Evolutionary conservation across 148 eudicot species (phyloP), one percentile per base, ranked within the genome.

Genomic region (Fagopyrum homotropicum): DNA sequence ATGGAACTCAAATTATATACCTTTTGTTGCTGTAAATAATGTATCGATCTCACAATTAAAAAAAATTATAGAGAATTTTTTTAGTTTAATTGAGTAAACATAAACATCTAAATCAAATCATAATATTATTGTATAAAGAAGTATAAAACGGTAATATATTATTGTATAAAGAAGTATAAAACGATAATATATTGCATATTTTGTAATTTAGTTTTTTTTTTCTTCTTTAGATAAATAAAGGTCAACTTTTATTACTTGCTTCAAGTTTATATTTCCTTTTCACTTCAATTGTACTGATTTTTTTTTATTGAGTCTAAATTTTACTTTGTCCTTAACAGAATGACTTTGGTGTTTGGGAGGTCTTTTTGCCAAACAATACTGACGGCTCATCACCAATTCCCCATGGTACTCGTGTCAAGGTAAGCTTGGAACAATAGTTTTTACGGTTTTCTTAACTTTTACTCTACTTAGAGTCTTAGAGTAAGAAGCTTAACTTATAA

Each of bases 371-470:
- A 44, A 90, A 96, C 83, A 92, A 92, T 86, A 93, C 90, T 52
- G 99, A 96, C 83, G 98, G 97, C 61, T 90, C 94, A 78, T 88
- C 91, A 70, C 85, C 98, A 77, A 96, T 96, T n/a, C 97, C 92
- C 51, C 99, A 96, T 87, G 99, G 99, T 72, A 85, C 99, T 50
- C 84, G 97, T 69, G 97, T 96, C 81, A 96, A 96, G 99, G 99
- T 95, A 88, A 80, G 30, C 9, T 52, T 14, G n/a, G n/a, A 52
- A 52, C 6, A 52, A 14, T 15, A 52, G 6, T 17, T 52, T 52
- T 52, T 35, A 35, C 40, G 40, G 3, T 35, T 35, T 35, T 35
- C 3, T 35, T 35, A 35, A 1, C 40, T 35, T 35, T 35, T 35
- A 35, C 40, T 35, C 40, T 35, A 35, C 2, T 35, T 35, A 35